These are phyloP conservation scores for Geotrichum candidum DNA, from an alignment of 1,139 yeast genomes.

Conservation along the genomic window DNA sequence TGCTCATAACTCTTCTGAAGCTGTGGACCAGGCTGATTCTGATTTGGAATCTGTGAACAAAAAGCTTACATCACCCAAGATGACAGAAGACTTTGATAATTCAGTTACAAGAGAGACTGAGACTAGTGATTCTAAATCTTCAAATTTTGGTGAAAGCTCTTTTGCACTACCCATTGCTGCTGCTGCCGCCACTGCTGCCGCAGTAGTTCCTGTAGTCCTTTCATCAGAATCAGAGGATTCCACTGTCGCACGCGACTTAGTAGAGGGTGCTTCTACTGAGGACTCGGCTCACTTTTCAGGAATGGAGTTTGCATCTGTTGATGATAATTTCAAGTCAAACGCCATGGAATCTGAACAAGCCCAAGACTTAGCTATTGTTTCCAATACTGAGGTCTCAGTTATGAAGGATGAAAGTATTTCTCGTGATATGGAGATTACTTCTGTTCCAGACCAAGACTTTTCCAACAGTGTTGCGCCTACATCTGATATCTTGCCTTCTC, in stretches of 20 bases:
- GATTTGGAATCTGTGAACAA: not conserved
- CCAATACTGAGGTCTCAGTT: not conserved
- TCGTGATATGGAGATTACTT: not conserved
- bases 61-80: not conserved
- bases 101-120: not conserved
- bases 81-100: not conserved
- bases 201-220: constrained; percentile 2
- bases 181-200: constrained; percentile 13
- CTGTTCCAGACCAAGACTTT: not conserved
- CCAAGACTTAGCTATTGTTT: not conserved
- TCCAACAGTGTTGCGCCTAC: not conserved
- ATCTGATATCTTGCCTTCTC: not conserved
- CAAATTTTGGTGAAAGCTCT: not conserved
- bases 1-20: not conserved
- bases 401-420: not conserved
- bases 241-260: not conserved
- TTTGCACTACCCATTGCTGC: not conserved
- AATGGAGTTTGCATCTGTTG: not conserved
- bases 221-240: not conserved
- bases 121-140: not conserved
- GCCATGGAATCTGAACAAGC: not conserved
- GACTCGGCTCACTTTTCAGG: not conserved
- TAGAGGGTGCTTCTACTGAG: not conserved
- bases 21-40: not conserved
- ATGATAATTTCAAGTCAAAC: not conserved